A percentile compares a stretch with the other conserved stretches of the same genome.
phyloP scores from a whole-genome alignment of 331 rosid species.

The Stylosanthes scabra region DNA sequence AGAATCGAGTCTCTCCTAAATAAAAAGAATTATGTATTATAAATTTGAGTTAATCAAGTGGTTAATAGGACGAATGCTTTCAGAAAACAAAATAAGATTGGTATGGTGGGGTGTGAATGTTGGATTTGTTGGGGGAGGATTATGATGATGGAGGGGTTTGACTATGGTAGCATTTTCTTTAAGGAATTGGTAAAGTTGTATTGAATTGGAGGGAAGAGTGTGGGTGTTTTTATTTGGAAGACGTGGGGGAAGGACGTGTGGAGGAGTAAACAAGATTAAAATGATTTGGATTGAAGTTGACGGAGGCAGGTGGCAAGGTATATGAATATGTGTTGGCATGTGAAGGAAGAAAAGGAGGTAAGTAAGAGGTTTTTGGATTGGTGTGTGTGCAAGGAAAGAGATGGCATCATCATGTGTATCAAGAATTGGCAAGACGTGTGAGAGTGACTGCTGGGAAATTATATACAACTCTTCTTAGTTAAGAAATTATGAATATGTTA shows the following conservation, averaged over 20 bases:
- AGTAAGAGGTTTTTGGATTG: neutral
- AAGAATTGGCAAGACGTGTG: conserved; percentile 23
- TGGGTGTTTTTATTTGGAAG: neutral
- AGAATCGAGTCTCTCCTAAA: no score
- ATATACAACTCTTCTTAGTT: conserved; percentile 18
- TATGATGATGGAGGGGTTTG: neutral
- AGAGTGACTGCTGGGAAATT: neutral
- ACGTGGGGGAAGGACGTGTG: neutral
- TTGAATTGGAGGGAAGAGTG: neutral
- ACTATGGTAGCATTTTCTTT: neutral
- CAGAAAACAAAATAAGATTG: no score
- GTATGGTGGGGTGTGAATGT: neutral
- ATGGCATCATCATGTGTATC: conserved; percentile 23
- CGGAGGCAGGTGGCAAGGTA: neutral
- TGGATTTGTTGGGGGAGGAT: neutral
- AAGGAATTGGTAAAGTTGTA: neutral
- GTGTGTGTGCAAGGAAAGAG: conserved; percentile 47
- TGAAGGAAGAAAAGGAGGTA: conserved; percentile 37
- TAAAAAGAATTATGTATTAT: no score
- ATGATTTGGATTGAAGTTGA: neutral
- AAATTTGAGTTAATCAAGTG: no score
- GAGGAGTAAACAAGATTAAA: neutral
- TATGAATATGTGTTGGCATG: conserved; percentile 10
- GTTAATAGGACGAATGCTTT: no score
- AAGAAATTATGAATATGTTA: conserved; percentile 15